Evolutionary conservation across 2,329 filamentous ascomycete species (phyloP).

Genomic region (Septoria linicola): DNA sequence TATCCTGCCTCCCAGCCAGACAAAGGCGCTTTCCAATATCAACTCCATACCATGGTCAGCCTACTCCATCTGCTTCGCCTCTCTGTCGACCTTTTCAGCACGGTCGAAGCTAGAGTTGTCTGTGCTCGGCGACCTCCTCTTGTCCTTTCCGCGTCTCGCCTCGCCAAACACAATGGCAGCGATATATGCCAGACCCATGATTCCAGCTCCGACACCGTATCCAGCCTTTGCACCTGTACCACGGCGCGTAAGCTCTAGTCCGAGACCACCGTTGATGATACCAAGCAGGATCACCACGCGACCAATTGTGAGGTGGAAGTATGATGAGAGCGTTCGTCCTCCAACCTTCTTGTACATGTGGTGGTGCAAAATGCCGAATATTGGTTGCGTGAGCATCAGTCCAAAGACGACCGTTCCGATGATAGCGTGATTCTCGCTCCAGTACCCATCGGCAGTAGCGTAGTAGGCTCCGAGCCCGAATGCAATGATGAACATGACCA

Average conservation of each 20-base stretch:
- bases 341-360: slow-evolving; percentile 41
- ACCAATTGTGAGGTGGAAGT: slow-evolving; percentile 37
- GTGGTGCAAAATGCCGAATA: slow-evolving; percentile 56
- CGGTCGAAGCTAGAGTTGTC: neutral
- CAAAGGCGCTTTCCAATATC: too few species aligned
- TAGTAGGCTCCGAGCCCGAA: slow-evolving; percentile 51
- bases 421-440: slow-evolving; percentile 52
- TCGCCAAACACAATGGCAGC: slow-evolving; percentile 34
- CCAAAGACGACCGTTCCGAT: slow-evolving; percentile 55
- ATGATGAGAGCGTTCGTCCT: slow-evolving; percentile 48
- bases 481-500: slow-evolving; percentile 50
- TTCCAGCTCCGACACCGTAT: slow-evolving; percentile 51
- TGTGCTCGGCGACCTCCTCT: slow-evolving; percentile 1
- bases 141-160: slow-evolving; percentile 21
- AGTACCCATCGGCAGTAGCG: slow-evolving; percentile 25
- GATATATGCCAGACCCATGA: slow-evolving; percentile 49
- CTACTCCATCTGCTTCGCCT: slow-evolving; percentile 5
- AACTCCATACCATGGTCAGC: too few species aligned
- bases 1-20: too few species aligned
- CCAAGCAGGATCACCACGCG: slow-evolving; percentile 49
- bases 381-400: slow-evolving; percentile 55
- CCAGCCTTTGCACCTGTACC: slow-evolving; percentile 39
- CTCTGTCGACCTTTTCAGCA: neutral
- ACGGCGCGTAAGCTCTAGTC: slow-evolving; percentile 49
- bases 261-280: slow-evolving; percentile 58